phyloP scores from a whole-genome alignment of 1,139 yeast species.

The Magnusiomyces magnusii region DNA sequence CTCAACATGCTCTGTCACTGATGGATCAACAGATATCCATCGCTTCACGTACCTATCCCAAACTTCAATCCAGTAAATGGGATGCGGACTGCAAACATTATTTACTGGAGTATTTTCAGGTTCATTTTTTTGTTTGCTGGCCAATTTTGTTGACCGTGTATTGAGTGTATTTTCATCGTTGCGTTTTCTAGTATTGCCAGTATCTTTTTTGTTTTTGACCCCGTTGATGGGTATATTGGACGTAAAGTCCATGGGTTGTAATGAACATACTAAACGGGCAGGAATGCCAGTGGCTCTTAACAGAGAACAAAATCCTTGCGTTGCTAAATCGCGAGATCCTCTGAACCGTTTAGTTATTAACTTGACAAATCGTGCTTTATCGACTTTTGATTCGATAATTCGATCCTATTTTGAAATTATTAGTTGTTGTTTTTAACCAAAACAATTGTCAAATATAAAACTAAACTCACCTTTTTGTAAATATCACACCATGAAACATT shows the following conservation, averaged over 20 bases:
- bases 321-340: slow-evolving; percentile 75
- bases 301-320: slow-evolving; percentile 80
- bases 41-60: slow-evolving; percentile 67
- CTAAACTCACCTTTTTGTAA: slow-evolving; percentile 20
- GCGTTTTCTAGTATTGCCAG: background rate
- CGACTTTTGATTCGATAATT: slow-evolving; percentile 21
- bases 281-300: slow-evolving; percentile 63
- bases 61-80: slow-evolving; percentile 90
- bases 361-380: slow-evolving; percentile 21
- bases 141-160: background rate
- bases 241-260: slow-evolving; percentile 87
- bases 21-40: slow-evolving; percentile 87
- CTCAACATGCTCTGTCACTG: slow-evolving; percentile 57
- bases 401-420: slow-evolving; percentile 13
- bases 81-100: slow-evolving; percentile 36
- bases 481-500: slow-evolving; percentile 58
- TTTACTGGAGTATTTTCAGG: background rate
- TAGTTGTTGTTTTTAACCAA: background rate
- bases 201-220: slow-evolving; percentile 14
- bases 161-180: background rate
- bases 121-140: background rate
- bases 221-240: slow-evolving; percentile 30
- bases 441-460: too few relatives aligned
- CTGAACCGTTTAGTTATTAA: slow-evolving; percentile 18
- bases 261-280: slow-evolving; percentile 67